These are phyloP conservation scores for Leptographium radiaticola DNA, from an alignment of 2,329 filamentous ascomycete genomes.

Conservation along the genomic window DNA sequence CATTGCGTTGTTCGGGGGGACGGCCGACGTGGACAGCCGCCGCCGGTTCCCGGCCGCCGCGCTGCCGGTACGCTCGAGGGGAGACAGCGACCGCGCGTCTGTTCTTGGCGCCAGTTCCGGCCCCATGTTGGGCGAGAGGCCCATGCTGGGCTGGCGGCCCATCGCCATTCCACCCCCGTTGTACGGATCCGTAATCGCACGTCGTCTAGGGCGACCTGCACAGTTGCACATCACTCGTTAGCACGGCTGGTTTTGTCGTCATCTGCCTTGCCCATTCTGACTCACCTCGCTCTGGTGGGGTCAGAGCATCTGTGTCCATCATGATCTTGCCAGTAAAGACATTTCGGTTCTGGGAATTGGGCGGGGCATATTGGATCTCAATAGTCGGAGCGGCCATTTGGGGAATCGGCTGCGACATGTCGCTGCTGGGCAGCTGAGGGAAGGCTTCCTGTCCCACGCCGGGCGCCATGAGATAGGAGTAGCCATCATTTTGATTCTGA, in stretches of 20 bases:
- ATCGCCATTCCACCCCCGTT: conserved; percentile 31
- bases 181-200: conserved; percentile 48
- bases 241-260: not conserved
- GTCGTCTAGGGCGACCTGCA: conserved; percentile 35
- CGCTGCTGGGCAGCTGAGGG: conserved; percentile 36
- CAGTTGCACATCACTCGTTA: not conserved
- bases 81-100: conserved; percentile 44
- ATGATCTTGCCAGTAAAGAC: conserved; percentile 52
- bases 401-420: conserved; percentile 51
- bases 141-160: conserved; percentile 23
- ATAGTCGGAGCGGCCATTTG: conserved; percentile 88
- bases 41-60: conserved; percentile 33
- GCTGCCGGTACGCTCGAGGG: conserved; percentile 39
- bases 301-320: conserved; percentile 67
- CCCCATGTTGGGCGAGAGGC: conserved; percentile 34
- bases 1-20: conserved; percentile 51
- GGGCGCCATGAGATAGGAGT: conserved; percentile 27
- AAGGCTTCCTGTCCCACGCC: conserved; percentile 36
- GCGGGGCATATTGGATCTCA: conserved; percentile 80
- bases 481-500: conserved; percentile 26
- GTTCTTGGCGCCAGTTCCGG: conserved; percentile 30
- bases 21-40: conserved; percentile 51
- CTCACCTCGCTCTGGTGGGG: conserved; percentile 61
- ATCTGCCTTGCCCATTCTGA: conserved; percentile 1
- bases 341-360: conserved; percentile 47